Evolutionary conservation across 2,329 filamentous ascomycete species (phyloP), one percentile per base, ranked within the genome.

Genomic region (Colletotrichum destructivum): DNA sequence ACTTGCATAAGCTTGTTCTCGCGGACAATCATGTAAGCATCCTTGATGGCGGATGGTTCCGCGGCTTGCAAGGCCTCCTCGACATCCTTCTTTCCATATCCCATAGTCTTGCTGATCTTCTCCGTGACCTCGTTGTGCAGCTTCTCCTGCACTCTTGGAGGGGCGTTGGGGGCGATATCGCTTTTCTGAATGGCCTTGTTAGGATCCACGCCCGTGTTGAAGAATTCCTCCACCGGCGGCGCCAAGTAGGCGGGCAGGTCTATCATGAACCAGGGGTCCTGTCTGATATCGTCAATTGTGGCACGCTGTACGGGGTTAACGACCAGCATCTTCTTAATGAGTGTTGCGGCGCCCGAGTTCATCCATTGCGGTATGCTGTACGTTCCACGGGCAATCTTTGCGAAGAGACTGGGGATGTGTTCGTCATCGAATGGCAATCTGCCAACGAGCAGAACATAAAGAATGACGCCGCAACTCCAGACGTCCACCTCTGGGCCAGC

Each of bases 1-100:
- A 92, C 92, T 81, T 95, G 93, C 95, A 98, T 98, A 80, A 98
- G 89, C 81, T 98, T 96, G 80, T 98, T 98, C 82, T 99, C 96
- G 64, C 96, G 91, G 35, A 99, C 94, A 81, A 99, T 99, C 83
- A 98, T 92, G 84, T 98, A 99, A 1, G 96, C 96, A 83, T 99
- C 96, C 84, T 99, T 99, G 86, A 99, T 98, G 13, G 96, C 95
- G 70, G 95, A 98, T 15, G 96, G 96, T 81, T 99, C 96, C 64
- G 96, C 91, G 68, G 94, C 95, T 78, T 93, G 92, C 74, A 99
- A 86, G 26, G 96, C 96, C 82, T 98, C 96, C 79, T 98, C 93
- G 64, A 99, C 96, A 84, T 99, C 96, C 73, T 93, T 93, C 80
- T 94, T 96, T 46, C 93, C 95, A 80, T 99, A 99, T 72, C 96